Conservation (phyloP, 169 alveolate genomes). For the Eimeria sp. region DNA sequence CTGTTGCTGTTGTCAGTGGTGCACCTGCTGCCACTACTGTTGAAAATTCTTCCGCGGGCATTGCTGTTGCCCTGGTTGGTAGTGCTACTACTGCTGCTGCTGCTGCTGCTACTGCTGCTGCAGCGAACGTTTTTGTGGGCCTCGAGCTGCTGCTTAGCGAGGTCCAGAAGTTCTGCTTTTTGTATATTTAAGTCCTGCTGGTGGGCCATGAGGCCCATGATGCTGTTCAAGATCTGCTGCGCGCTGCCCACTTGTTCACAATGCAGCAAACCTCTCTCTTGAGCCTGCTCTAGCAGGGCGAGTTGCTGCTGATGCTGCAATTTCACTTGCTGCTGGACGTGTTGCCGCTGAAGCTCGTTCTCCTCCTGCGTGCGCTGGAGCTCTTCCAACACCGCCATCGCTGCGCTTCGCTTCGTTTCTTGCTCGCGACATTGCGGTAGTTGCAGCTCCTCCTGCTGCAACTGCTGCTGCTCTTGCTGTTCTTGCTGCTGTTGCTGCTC, state of each 20-base stretch:
- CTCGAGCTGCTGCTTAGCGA: constrained; percentile 13
- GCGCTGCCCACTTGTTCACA: not conserved
- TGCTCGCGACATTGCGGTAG: not conserved
- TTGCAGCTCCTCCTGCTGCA: not conserved
- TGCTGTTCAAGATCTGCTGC: not conserved
- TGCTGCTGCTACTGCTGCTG: too few relatives aligned
- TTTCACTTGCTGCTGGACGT: not conserved
- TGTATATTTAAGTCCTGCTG: not conserved
- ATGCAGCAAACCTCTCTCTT: not conserved
- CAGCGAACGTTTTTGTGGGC: too few relatives aligned
- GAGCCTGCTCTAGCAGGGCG: not conserved
- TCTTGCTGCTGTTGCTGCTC: not conserved
- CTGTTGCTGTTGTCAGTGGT: not conserved
- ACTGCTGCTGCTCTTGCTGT: constrained; percentile 13
- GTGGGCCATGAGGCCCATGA: constrained; percentile 4
- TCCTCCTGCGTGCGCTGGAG: not conserved
- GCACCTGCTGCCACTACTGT: not conserved
- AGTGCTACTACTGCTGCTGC: not conserved
- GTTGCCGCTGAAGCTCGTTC: not conserved
- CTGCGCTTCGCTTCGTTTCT: not conserved
- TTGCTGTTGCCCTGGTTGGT: not conserved
- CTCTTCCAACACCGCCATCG: not conserved
- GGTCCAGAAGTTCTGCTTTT: not conserved
- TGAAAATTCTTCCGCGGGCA: not conserved
- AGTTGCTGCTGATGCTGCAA: constrained; percentile 38